Evolutionary conservation across 2,329 filamentous ascomycete species (phyloP), one percentile per base, ranked within the genome.

Genomic region (Botryotinia calthae): DNA sequence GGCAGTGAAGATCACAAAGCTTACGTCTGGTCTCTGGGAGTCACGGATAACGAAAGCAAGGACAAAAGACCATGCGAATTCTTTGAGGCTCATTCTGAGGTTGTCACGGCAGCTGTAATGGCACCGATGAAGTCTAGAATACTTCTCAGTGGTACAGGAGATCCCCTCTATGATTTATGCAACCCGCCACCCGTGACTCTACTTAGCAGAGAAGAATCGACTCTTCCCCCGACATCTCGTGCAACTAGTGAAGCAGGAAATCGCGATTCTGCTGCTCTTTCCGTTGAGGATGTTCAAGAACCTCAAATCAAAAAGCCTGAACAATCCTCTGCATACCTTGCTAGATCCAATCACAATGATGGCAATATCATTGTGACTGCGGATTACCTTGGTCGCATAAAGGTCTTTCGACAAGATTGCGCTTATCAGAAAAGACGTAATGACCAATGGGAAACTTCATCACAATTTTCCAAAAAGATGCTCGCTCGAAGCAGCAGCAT

Each of bases 141-240:
- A 79, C 85, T 96, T 2, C 86, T 99, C 0, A 90, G 92, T 68
- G 87, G 88, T 22, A 97, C 94, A 0, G 93, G 93, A 42, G 79
- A 99, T 80, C 95, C 96, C 1, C 88, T 99, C n/a, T 99, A 94
- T 81, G 95, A 98, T 78, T 86, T 98, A 1, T 98, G 96, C 85
- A 98, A 98, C 78, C 96, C 96, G 8, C 96, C 95, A 0, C 94
- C 95, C 0, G 90, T 98, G 25, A 95, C 90, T 10, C 85, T 98
- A 28, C 86, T 95, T 74, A 94, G 91, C 76, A 87, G 90, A 40
- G 89, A 91, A 31, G 93, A 96, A 78, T 87, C 87, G 25, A 80
- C 82, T 68, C 80, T 82, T 9, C 86, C 86, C 1, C 87, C 87
- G 0, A 84, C 83, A 75, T 73, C 75, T 58, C 62, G 59, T 61